Evolutionary conservation across 441 rosid species (phyloP), one percentile per base, ranked within the genome.

Genomic region (Arabidopsis hybrid): DNA sequence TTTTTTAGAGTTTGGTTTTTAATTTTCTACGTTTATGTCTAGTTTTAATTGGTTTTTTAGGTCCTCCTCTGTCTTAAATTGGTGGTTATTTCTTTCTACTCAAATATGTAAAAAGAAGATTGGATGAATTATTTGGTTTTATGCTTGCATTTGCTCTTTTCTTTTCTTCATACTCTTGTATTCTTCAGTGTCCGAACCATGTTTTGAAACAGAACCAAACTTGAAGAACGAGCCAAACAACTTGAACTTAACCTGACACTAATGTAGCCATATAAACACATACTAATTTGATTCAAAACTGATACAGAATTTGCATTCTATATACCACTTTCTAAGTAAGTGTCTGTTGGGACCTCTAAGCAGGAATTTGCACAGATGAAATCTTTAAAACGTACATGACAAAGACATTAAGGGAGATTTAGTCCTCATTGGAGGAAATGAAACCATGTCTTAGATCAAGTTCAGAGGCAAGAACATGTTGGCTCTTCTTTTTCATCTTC

Each of bases 261-360:
- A 16, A 47, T 47, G 31, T 46, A 32, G 40, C 8, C 35, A 39
- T 50, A 34, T 38, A n/a, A n/a, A 40, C 36, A 67, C 50, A 14
- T 26, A 21, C 7, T 14, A 26, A 6, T 49, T 16, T 16, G 3
- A 8, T 9, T 21, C 56, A 18, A 21, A 21, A 10, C 26, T 66
- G 50, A 67, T 56, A 56, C 45, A 68, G 21, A 42, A 68, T 9
- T 56, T 68, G 59, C 42, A 66, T 67, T 66, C 38, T 67, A 55
- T 10, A 55, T 42, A 51, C 61, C 50, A 67, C 39, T 13, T 12
- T 0, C 18, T 13, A 0, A 16, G 43, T 46, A 34, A 34, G 16
- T 11, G 34, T 34, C 43, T 6, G 45, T 17, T 16, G 1, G 31
- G 16, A 64, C 55, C 50, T 26, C 8, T 31, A 2, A 5, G 46